Evolutionary conservation across 2,329 filamentous ascomycete species (phyloP), one percentile per base, ranked within the genome.

Genomic region (Ophiostoma himal-ulmi): DNA sequence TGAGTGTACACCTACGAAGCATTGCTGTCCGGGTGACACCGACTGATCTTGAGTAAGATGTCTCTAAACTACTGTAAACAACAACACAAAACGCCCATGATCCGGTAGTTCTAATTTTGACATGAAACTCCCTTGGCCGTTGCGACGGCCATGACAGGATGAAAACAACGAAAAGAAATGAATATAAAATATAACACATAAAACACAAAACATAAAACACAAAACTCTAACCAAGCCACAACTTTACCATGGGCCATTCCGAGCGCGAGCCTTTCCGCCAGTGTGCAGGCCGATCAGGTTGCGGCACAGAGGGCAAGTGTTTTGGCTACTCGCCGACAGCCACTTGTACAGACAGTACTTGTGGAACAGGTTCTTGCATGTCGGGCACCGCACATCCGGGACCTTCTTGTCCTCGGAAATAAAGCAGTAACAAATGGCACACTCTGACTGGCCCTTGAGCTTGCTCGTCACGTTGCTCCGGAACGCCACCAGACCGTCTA

Each of bases 361-460:
- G 80, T 99, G 95, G 83, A 98, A 99, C 69, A 91, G 82, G 80
- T 99, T 94, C 83, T 93, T 94, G 84, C 95, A 99, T 1, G 94
- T 98, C 66, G 86, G 84, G 79, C 95, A 99, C 70, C 88, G 85
- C 84, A 98, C 98, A 78, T 95, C 94, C 0, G 95, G 95, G 78
- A 96, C 88, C 79, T 91, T 91, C 83, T 92, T 92, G 78, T 97
- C 94, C 8, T 87, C 88, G 22, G 92, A 92, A 73, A 99, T 92
- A 77, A 99, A 93, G 72, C 90, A 93, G 82, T 98, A 98, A 83
- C 94, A 98, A 77, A 98, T 98, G 11, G 95, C 93, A 77, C 95
- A 99, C 79, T 99, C 95, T 26, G 87, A 91, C 80, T 98, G 94
- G 48, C 94, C 95, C 81, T 96, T 95, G 74, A 99, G 85, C 4